Conservation (phyloP, 148 eudicot genomes). For the Rhododendron mucronatum region DNA sequence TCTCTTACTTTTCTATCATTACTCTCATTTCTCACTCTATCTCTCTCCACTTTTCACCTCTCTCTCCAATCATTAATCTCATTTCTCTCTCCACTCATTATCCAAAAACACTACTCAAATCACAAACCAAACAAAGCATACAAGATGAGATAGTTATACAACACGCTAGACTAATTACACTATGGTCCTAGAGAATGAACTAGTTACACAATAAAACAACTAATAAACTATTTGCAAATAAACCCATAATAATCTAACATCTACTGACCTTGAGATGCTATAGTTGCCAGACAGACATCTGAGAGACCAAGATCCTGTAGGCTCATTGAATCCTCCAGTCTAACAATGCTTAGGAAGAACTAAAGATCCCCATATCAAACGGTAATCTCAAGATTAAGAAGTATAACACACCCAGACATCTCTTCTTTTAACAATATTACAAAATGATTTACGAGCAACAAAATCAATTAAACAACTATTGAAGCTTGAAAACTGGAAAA, state of each 20-base stretch:
- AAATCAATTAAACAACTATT: background rate
- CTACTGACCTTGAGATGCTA: slow-evolving; percentile 79
- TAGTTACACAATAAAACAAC: too few relatives aligned
- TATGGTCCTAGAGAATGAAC: too few relatives aligned
- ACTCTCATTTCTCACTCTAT: too few relatives aligned
- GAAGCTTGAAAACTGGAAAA: background rate
- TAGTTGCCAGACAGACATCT: slow-evolving; percentile 72
- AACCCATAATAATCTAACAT: background rate
- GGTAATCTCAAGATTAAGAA: background rate
- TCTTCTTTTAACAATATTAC: background rate
- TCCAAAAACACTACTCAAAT: too few relatives aligned
- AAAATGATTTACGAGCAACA: background rate
- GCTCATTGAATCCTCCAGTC: slow-evolving; percentile 73
- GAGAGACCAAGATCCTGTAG: slow-evolving; percentile 79
- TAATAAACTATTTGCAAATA: too few relatives aligned
- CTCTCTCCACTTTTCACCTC: too few relatives aligned
- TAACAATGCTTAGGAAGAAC: slow-evolving; percentile 42
- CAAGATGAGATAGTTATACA: too few relatives aligned
- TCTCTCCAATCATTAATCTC: too few relatives aligned
- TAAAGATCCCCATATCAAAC: background rate
- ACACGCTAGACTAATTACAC: too few relatives aligned
- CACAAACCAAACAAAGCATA: too few relatives aligned
- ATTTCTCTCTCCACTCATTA: too few relatives aligned
- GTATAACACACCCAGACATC: background rate
- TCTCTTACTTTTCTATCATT: too few relatives aligned